Evolutionary conservation across 768 basidiomycete genomes (phyloP), one percentile per base, ranked within the genome.

Genomic region (Russula vinacea): DNA sequence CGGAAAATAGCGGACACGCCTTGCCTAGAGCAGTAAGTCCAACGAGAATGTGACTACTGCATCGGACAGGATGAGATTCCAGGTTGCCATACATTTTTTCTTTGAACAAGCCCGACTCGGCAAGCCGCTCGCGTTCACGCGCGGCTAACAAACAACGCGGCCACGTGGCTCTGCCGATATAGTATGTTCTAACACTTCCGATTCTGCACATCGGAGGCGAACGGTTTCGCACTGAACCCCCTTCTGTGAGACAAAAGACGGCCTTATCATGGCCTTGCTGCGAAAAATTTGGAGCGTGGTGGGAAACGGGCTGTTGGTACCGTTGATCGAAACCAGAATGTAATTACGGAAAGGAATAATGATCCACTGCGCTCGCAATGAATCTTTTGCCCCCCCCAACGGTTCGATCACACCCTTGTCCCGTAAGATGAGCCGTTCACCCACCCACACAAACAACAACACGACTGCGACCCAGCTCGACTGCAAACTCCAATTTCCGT

Each of bases 121-220:
- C 59, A 56, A 35, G 54, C 32, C 37, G 57, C 42, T 63, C 51
- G 8, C 19, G 58, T 32, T 24, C 59, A 54, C 51, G 45, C 59
- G 32, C 14, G 17, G 29, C 53, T 55, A 35, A 45, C 53, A 5
- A 45, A 53, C 33, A 44, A 54, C 64, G 55, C 60, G 55, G 54
- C 60, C 64, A 65, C 64, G 64, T 65, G 64, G 59, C 54, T 56
- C 54, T 60, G 64, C 64, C 64, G 55, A 65, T 65, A 56, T 65
- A 61, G 64, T 61, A 65, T 65, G 55, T 61, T 65, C 33, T 39
- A 65, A 61, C 33, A 33, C 32, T 51, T 45, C 54, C 54, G 39
- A 56, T 51, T 65, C 29, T 39, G 59, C 47, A 29, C 50, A n/a
- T 60, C 64, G 64, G 64, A 61, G 64, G 51, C 53, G 47, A 64